These are phyloP conservation scores for Ophiostoma sp. DNA, from an alignment of 2,329 filamentous ascomycete species.

Conservation along the genomic window DNA sequence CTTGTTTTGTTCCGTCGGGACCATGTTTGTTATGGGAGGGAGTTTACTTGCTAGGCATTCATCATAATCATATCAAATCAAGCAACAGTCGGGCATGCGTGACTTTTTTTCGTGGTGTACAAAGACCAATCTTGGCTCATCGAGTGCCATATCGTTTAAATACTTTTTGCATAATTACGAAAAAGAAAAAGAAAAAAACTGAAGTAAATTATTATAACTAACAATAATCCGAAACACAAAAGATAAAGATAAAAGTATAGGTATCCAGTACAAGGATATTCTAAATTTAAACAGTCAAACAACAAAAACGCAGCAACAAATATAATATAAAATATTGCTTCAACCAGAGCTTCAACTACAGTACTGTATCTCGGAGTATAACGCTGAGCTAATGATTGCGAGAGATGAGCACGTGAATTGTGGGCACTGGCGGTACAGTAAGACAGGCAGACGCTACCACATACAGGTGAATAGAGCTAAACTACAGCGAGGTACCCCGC, in stretches of 20 bases:
- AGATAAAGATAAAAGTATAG: too few species aligned
- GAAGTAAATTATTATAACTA: too few species aligned
- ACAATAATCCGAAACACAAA: too few species aligned
- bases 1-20: not conserved
- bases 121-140: too few species aligned
- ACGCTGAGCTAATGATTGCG: not conserved
- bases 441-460: not conserved
- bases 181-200: too few species aligned
- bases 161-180: too few species aligned
- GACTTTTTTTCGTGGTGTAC: not conserved
- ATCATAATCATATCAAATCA: constrained; percentile 8
- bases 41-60: constrained; percentile 10
- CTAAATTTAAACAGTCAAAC: too few species aligned
- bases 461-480: not conserved
- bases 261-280: too few species aligned
- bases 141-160: too few species aligned
- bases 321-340: too few species aligned
- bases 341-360: too few species aligned
- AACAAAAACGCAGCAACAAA: too few species aligned
- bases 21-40: constrained; percentile 5
- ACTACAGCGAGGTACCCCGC: constrained; percentile 6
- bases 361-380: not conserved
- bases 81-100: not conserved
- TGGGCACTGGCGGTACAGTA: constrained; percentile 9
- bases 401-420: not conserved